Base-by-base conservation (phyloP, 2,329 filamentous ascomycete species). In the Fusarium neocosmosporiellum region DNA sequence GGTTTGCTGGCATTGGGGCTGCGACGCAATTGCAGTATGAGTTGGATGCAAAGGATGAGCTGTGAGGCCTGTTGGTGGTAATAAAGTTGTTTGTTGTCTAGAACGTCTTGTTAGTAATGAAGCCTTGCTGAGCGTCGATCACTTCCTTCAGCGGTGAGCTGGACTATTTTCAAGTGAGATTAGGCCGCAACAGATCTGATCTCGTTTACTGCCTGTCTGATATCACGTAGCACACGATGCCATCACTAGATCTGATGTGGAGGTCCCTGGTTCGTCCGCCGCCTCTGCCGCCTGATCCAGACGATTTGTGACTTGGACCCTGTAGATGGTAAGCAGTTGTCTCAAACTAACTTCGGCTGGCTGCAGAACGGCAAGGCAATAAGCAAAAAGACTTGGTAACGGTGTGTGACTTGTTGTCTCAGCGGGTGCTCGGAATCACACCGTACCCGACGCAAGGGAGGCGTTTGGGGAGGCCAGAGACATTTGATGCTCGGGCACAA, bases 1-100 rank as follows among this genome's bases (percentile, higher is more conserved):
- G 66, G 1, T 69, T 81, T 36, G 77, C 74, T 8, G 81, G 70
- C 7, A 67, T 57, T 8, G 81, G 80, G 0, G 70, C 79, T 66
- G 75, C 72, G 24, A 60, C 61, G 33, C 75, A 80, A 63, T 46
- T 82, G 57, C 71, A 76, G 67, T 59, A 24, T 18, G 78, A 81
- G 64, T 18, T 78, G 55, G 77, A 79, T 67, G 76, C 63, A 31
- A 72, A 64, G 63, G 78, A 78, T 65, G 75, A 78, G 72, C 46
- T 80, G 48, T 79, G 9, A 65, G 29, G 20, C 18, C 9, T 9
- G 24, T 29, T 10, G 8, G 22, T 27, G 22, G 14, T 24, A 10
- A 43, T 43, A 46, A 22, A 46, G 22, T 46, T 50, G 43, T 18
- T 27, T 29, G 46, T n/a, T 50, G 7, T 8, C 5, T 53, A 20